Conservation (phyloP, 2,329 filamentous ascomycete genomes). For the Magnaporthiopsis rhizophila region DNA sequence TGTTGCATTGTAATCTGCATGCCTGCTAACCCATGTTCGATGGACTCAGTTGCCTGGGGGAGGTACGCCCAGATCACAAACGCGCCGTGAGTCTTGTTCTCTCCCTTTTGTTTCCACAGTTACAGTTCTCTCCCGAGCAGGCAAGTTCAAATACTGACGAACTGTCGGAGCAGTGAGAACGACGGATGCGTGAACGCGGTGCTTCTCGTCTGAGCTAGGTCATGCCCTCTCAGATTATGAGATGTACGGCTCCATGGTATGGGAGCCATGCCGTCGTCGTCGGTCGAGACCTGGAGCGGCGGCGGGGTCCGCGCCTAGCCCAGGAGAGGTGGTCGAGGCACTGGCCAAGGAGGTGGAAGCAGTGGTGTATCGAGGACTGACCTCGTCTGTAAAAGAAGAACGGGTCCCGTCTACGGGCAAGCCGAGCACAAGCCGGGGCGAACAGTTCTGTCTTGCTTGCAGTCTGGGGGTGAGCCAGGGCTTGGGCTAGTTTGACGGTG, state of each 20-base stretch:
- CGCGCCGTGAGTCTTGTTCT: slow-evolving; percentile 1
- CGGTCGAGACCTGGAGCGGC: too few species aligned
- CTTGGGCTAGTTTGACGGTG: too few species aligned
- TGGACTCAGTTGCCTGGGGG: slow-evolving; percentile 1
- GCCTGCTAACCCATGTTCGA: neutral
- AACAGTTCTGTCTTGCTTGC: neutral
- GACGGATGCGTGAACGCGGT: slow-evolving; percentile 9
- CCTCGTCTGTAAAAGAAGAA: neutral
- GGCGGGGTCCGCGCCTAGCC: neutral
- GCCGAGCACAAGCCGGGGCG: too few species aligned
- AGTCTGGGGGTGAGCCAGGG: neutral
- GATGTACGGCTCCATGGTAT: neutral
- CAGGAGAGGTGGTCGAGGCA: too few species aligned
- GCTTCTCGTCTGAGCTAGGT: slow-evolving; percentile 3
- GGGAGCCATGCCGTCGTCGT: neutral
- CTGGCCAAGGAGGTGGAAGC: too few species aligned
- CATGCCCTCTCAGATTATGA: neutral
- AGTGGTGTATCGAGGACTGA: too few species aligned
- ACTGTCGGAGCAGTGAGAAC: slow-evolving; percentile 1
- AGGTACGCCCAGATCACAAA: slow-evolving; percentile 7
- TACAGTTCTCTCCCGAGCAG: neutral
- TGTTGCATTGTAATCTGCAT: neutral
- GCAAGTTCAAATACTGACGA: neutral
- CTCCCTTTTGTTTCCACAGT: neutral
- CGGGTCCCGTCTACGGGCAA: neutral